Conservation (phyloP, 1,284 basidiomycete species). For the Marasmius fiardii region DNA sequence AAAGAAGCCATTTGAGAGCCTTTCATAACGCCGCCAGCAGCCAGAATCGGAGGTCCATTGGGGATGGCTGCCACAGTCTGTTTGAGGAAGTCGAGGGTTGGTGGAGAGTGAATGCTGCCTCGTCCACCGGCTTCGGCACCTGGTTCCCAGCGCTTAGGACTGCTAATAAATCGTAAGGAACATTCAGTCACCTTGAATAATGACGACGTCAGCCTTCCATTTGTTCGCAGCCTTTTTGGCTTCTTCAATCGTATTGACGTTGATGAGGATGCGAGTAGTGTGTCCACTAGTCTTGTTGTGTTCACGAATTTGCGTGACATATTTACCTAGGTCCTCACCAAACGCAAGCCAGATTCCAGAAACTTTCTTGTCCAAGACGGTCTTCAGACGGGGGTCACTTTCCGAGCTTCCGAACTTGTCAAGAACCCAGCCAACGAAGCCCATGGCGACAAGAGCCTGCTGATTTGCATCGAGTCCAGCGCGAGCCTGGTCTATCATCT, state of each 20-base stretch:
- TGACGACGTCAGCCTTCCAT: constrained; percentile 33
- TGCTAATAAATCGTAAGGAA: not conserved
- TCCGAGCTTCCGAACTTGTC: too few relatives aligned
- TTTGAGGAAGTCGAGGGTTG: constrained; percentile 47
- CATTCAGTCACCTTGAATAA: constrained; percentile 25
- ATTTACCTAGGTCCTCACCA: too few relatives aligned
- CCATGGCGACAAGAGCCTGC: too few relatives aligned
- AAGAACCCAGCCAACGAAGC: too few relatives aligned
- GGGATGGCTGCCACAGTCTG: constrained; percentile 40
- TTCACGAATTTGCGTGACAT: too few relatives aligned
- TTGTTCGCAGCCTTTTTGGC: constrained; percentile 26
- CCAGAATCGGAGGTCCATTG: constrained; percentile 42
- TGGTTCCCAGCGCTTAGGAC: not conserved
- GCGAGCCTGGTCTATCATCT: too few relatives aligned
- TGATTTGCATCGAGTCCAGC: too few relatives aligned
- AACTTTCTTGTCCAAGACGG: too few relatives aligned
- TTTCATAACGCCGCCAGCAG: constrained; percentile 40
- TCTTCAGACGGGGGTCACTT: too few relatives aligned
- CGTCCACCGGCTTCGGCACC: constrained; percentile 61
- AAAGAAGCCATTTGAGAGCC: constrained; percentile 51
- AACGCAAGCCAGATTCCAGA: too few relatives aligned
- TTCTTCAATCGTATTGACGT: constrained; percentile 31
- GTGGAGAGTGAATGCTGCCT: constrained; percentile 43
- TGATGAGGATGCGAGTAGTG: too few relatives aligned
- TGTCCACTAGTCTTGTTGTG: too few relatives aligned